Base-by-base conservation (phyloP, 768 basidiomycete species). In the Suillus discolor region DNA sequence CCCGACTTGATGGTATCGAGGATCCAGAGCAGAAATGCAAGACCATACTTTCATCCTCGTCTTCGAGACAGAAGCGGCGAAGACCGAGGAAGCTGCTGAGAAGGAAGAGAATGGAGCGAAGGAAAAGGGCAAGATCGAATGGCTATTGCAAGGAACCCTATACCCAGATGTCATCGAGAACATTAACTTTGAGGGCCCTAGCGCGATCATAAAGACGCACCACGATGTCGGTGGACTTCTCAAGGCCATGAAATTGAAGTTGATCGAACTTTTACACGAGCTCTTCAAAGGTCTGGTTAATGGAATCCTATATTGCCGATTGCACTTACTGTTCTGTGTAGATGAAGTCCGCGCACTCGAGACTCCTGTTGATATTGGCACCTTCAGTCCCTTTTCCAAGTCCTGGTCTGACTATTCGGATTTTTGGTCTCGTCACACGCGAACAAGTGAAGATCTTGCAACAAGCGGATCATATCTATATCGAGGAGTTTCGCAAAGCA, bases 161-260 rank as follows among this genome's bases (percentile, higher is more conserved):
- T 99, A 99, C 79, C 97, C 97, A 2, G 97, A 99, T 74, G 97
- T 99, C 66, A 99, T 99, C 75, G 97, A 99, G 82, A 94, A 92
- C 75, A 97, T 99, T 80, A 94, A 92, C 79, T 99, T 99, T 87
- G 99, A 98, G 80, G 97, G 97, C 2, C 97, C 97, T 0, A 94
- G 92, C 69, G 97, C 97, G 44, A 99, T 97, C 12, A 99, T 99
- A 84, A 99, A 99, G 84, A 99, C 97, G 2, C 97, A 99, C 77
- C 97, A 99, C 77, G 99, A 99, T 70, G 97, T 99, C 70, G 97
- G 97, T 38, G 97, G 97, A 3, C 82, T 99, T 62, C 83, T 98
- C 67, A 93, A 92, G 74, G 91, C 99, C 79, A 99, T 99, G 97
- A 97, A 95, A 78, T 85, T 99, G 71, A 99, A 99, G 82, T 85